phyloP scores from a whole-genome alignment of 2,329 filamentous ascomycete genomes.

The Aureobasidium sp. region DNA sequence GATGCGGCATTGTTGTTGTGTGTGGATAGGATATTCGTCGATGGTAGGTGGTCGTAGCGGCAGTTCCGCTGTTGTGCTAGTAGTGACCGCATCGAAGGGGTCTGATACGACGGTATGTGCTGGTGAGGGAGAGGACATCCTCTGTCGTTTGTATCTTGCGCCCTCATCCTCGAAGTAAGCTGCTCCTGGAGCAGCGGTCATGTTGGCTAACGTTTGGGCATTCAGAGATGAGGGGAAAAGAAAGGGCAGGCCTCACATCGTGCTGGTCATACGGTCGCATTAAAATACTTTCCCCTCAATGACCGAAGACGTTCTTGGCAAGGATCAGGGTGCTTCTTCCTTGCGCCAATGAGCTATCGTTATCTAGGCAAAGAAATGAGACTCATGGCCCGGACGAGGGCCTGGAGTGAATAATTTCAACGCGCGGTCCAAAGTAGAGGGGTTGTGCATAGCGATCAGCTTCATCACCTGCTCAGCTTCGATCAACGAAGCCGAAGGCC shows the following conservation, averaged over 20 bases:
- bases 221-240: neutral
- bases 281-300: constrained; percentile 11
- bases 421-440: constrained; percentile 8
- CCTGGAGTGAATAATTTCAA: constrained; percentile 5
- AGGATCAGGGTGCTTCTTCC: neutral
- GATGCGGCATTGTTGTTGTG: constrained; percentile 13
- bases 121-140: constrained; percentile 5
- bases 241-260: neutral
- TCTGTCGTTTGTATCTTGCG: constrained; percentile 10
- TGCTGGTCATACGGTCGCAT: constrained; percentile 7
- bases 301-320: constrained; percentile 13
- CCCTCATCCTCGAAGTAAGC: constrained; percentile 1
- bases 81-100: neutral
- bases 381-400: constrained; percentile 5
- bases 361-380: constrained; percentile 10
- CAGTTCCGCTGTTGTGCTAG: constrained; percentile 18
- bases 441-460: constrained; percentile 4
- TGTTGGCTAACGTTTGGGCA: neutral
- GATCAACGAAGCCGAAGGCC: neutral
- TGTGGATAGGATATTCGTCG: constrained; percentile 4
- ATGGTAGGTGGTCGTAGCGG: constrained; percentile 21
- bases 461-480: neutral
- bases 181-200: neutral
- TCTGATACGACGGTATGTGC: neutral
- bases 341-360: constrained; percentile 11